Percentiles rank a stretch among this genome's conserved stretches.
Conservation (phyloP, 192 early-diverging fungal species). For the Spizellomyces sp. region DNA sequence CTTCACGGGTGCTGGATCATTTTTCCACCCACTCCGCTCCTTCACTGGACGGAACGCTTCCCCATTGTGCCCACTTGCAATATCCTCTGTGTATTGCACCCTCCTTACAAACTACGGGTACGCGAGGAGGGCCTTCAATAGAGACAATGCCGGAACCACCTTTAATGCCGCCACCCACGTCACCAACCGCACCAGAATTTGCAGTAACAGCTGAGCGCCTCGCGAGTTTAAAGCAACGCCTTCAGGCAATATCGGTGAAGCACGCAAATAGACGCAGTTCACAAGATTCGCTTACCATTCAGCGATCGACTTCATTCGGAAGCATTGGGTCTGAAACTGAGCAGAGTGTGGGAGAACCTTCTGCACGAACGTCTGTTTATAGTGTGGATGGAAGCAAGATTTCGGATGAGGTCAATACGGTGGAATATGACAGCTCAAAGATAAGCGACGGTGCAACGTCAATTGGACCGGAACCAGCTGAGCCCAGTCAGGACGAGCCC, state of each 20-base stretch:
- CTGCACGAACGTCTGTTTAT: neutral
- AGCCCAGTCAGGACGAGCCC: neutral
- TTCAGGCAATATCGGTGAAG: constrained; percentile 37
- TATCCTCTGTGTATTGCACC: too few relatives aligned
- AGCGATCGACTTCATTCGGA: neutral
- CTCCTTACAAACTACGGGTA: too few relatives aligned
- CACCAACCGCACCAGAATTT: constrained; percentile 28
- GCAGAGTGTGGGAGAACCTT: neutral
- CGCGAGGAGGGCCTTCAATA: neutral
- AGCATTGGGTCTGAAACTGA: neutral
- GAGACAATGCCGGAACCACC: constrained; percentile 5
- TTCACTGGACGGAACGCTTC: too few relatives aligned
- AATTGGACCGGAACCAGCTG: neutral
- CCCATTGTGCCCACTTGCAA: too few relatives aligned
- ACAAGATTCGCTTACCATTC: neutral
- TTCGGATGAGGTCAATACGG: neutral
- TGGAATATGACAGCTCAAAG: neutral
- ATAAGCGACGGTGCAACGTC: neutral
- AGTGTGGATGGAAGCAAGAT: too few relatives aligned
- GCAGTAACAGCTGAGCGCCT: constrained; percentile 36
- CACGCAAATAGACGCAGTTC: constrained; percentile 30
- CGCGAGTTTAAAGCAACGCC: constrained; percentile 25
- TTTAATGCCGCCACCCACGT: neutral
- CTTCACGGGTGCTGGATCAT: too few relatives aligned
- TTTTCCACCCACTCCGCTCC: too few relatives aligned